These are phyloP conservation scores for Lentinula raphanica DNA, from an alignment of 768 basidiomycete genomes.

Conservation along the genomic window DNA sequence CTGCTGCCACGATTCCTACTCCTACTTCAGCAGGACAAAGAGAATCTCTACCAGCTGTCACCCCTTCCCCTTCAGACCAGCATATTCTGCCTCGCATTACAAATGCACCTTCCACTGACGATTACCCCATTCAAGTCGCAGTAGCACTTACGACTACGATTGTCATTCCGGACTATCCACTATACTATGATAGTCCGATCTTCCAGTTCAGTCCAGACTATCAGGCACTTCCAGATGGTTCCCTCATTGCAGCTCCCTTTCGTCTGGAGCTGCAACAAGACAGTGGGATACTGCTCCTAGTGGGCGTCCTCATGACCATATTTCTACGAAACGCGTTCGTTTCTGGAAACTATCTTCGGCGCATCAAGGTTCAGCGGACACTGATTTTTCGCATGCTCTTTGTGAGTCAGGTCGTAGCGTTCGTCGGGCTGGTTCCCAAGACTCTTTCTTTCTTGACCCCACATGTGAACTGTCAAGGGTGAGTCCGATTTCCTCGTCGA, in stretches of 20 bases:
- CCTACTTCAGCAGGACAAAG: conserved; percentile 12
- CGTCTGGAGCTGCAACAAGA: conserved; percentile 35
- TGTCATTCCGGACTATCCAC: conserved; percentile 41
- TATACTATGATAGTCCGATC: conserved; percentile 38
- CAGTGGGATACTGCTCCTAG: conserved; percentile 39
- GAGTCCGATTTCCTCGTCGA: conserved; percentile 17
- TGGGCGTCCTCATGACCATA: conserved; percentile 44
- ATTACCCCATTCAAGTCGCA: conserved; percentile 38
- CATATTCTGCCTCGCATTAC: conserved; percentile 29
- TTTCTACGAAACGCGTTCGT: conserved; percentile 50
- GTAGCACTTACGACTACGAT: conserved; percentile 46
- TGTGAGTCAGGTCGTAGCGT: conserved; percentile 49
- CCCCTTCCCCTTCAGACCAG: conserved; percentile 7
- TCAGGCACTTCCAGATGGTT: conserved; percentile 47
- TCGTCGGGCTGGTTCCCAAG: conserved; percentile 35
- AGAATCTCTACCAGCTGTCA: background rate
- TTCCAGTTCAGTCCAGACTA: conserved; percentile 44
- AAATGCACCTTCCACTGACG: conserved; percentile 24
- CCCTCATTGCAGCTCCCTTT: conserved; percentile 46
- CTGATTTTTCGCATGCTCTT: conserved; percentile 53
- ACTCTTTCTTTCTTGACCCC: conserved; percentile 42
- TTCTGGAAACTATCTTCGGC: conserved; percentile 45
- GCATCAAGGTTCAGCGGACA: conserved; percentile 54
- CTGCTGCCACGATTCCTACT: conserved; percentile 7
- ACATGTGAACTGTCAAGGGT: conserved; percentile 42